Base-by-base conservation (phyloP, 2,329 filamentous ascomycete genomes). In the Penicillium sclerotigenum region DNA sequence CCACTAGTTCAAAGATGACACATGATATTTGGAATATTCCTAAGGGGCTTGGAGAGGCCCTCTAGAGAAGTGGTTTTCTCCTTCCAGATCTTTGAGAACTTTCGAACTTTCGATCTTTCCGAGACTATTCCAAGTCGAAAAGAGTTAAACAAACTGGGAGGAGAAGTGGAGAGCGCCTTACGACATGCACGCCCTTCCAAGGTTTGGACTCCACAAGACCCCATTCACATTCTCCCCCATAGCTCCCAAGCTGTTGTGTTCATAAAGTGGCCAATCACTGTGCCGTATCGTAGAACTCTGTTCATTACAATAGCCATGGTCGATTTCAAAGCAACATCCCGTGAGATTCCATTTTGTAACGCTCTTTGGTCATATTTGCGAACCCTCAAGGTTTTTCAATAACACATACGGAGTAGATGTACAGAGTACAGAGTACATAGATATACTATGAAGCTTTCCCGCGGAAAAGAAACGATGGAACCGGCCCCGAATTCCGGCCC, bases 161-260 rank as follows among this genome's bases (percentile, higher is more conserved):
- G 29, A 42, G 24, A 43, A 53, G 60, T 64, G 62, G 60, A 56
- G 37, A 41, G 42, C 60, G 62, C 62, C 62, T 57, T 60, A 28
- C 55, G 52, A 64, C 58, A 61, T 59, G 58, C 61, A 57, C 64
- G 62, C 62, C 64, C 62, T 65, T n/a, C n/a, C n/a, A n/a, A n/a
- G n/a, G n/a, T n/a, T 65, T 43, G 56, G 16, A 57, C 56, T 55
- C 63, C 63, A 65, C 62, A 42, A 47, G 45, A n/a, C n/a, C 33
- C 59, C 45, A 56, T 56, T 52, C 50, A 57, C 55, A 57, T 58
- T 58, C 57, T 42, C 40, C 33, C 10, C 3, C n/a, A n/a, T n/a
- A 36, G 37, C 28, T n/a, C n/a, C 37, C 37, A 28, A 48, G 45
- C 50, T 31, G 40, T 38, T 18, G 38, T 48, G 26, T 42, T 52